These are phyloP conservation scores for Lactifluus pinguis DNA, from an alignment of 768 basidiomycete species.

Conservation along the genomic window DNA sequence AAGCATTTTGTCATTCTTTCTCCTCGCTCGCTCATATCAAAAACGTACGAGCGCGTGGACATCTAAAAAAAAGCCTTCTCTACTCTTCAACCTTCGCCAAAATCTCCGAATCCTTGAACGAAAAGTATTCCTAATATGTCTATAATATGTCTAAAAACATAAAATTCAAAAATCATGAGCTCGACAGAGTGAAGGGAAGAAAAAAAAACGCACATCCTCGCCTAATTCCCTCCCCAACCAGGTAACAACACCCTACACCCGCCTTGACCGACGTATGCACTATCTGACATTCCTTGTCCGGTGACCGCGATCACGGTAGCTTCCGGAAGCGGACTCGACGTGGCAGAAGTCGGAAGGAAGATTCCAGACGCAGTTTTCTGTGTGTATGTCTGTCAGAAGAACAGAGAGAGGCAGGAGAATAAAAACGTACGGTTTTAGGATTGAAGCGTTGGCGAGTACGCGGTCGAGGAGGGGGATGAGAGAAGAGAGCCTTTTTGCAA, in stretches of 20 bases:
- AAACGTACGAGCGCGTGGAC: too few species aligned
- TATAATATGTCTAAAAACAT: not conserved
- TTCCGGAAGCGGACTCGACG: constrained; percentile 82
- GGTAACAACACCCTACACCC: constrained; percentile 88
- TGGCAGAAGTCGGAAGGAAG: constrained; percentile 89
- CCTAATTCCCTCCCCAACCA: constrained; percentile 95
- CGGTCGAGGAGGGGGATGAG: constrained; percentile 90
- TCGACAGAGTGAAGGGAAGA: too few species aligned
- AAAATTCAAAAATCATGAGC: not conserved
- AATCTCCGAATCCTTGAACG: constrained; percentile 93
- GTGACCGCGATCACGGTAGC: constrained; percentile 95
- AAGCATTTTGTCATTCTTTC: not conserved
- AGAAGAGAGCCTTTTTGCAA: constrained; percentile 29
- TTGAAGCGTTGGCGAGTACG: constrained; percentile 95
- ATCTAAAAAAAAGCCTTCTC: not conserved
- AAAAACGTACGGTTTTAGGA: constrained; percentile 68
- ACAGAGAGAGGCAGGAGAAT: too few species aligned
- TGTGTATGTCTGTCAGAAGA: not conserved
- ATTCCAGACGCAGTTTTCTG: constrained; percentile 97
- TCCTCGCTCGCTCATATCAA: too few species aligned
- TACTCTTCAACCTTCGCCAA: constrained; percentile 93
- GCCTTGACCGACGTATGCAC: constrained; percentile 70
- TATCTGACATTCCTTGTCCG: constrained; percentile 73
- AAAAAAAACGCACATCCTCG: constrained; percentile 67
- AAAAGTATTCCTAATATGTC: constrained; percentile 74